phyloP scores from a whole-genome alignment of 2,329 filamentous ascomycete genomes.

The Verticillium isaacii region DNA sequence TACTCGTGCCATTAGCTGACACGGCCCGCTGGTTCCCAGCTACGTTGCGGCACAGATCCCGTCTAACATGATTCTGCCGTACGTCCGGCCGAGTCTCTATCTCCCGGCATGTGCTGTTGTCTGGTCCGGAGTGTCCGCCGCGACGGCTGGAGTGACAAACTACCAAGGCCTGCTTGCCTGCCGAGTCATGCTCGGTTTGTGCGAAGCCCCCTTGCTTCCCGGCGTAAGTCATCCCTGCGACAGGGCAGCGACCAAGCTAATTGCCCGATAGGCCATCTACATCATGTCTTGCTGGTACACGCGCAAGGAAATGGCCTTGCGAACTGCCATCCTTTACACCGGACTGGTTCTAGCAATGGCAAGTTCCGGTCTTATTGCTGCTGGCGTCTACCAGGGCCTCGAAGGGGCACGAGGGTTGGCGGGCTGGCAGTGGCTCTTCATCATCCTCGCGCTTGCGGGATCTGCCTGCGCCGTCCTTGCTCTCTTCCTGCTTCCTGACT shows the following conservation, averaged over 20 bases:
- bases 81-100: constrained; percentile 11
- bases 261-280: constrained; percentile 32
- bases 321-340: constrained; percentile 30
- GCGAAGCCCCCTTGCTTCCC: constrained; percentile 11
- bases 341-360: constrained; percentile 28
- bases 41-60: constrained; percentile 16
- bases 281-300: constrained; percentile 33
- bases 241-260: background rate
- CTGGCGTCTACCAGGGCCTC: constrained; percentile 29
- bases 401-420: constrained; percentile 14
- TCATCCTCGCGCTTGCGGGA: constrained; percentile 22
- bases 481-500: constrained; percentile 23
- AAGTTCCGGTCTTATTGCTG: constrained; percentile 38
- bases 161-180: constrained; percentile 7
- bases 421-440: constrained; percentile 11
- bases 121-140: constrained; percentile 11
- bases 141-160: constrained; percentile 8
- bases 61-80: constrained; percentile 23
- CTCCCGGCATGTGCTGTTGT: constrained; percentile 13
- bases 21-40: background rate
- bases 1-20: background rate
- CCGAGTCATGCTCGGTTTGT: constrained; percentile 5
- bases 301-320: constrained; percentile 15
- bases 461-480: constrained; percentile 21
- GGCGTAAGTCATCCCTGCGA: constrained; percentile 3